Base-by-base conservation (phyloP, 495 filamentous ascomycete genomes). In the Ascodesmis nigricans region DNA sequence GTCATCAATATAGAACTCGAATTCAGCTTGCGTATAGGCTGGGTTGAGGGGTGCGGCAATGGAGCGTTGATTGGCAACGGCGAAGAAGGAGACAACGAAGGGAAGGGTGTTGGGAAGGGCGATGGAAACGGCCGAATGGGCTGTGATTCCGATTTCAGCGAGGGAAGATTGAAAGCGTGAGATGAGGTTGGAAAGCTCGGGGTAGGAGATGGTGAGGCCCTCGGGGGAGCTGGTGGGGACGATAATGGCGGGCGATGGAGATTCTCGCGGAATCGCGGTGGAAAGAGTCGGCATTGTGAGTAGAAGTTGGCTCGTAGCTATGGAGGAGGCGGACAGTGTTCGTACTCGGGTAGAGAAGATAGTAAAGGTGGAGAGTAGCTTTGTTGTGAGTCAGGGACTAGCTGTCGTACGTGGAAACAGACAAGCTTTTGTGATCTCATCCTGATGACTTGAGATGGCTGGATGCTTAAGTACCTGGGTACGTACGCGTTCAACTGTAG, bases 1-100 rank as follows among this genome's bases (percentile, higher is more conserved):
- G 53, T 87, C 78, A 22, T 78, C 71, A 43, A 84, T 81, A 53
- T 82, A 87, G 56, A 87, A 83, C 53, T 84, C 77, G 49, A 84
- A 82, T 52, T 84, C 78, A 18, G 71, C 69, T 47, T 83, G 74
- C 58, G 79, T 82, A 57, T 87, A 84, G 18, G 68, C 73, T 14
- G 77, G 67, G 55, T 84, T 83, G 33, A 87, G 58, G 2, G 78
- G 78, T 3, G 78, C 78, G 14, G 78, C 78, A 42, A 81, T 75
- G 17, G 59, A 72, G 38, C 78, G 66, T 57, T 84, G 78, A 65
- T 68, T 74, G 4, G 75, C 66, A 10, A 68, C 61, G 10, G 76
- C 78, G 15, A 87, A 62, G 58, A 87, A 87, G 1, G 75, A 67
- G 36, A 82, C 67, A 44, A 82, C 69, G 55, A 82, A 82, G 55